Evolutionary conservation across 345 rosid species (phyloP), one percentile per base, ranked within the genome.

Genomic region (Barbarea vulgaris): DNA sequence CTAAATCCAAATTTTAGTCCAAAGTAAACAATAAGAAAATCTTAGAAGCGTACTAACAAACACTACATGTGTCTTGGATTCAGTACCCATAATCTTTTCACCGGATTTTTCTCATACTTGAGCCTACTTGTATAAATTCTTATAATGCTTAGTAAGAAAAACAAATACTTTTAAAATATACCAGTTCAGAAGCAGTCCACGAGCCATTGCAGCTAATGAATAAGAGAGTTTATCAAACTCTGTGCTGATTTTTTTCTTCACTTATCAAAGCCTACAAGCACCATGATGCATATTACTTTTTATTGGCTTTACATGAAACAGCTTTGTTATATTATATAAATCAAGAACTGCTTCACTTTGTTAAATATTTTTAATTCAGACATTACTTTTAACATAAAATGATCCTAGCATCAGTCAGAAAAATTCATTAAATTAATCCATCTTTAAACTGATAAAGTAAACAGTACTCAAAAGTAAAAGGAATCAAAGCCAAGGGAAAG

Each of bases 51-150:
- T 27, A 67, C 67, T 37, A 67, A 0, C 50, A 67, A 21, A 13
- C 53, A 39, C 4, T 39, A 30, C 74, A 50, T 68, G 74, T 75
- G 79, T 62, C 55, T 75, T 59, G 79, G 61, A 50, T 28, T 60
- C 22, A 50, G 72, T 19, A 50, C 67, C 53, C 68, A 67, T 5
- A 67, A 75, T 37, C 67, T 67, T 67, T 68, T 67, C 21, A 59
- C 68, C 69, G 63, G 74, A 67, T 67, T 59, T 59, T 75, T 3
- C 74, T 75, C 74, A 36, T 41, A 48, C 36, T 1, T 17, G 21
- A 74, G 31, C 67, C 67, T 56, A 64, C 66, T 34, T 56, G 1
- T 56, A 47, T 46, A 56, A 17, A 64, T 33, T 33, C 24, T 22
- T 47, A 14, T 9, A 51, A 58, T 5, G 50, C 6, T 61, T 51